These are phyloP conservation scores for Pseudoscleropodium purum DNA, from an alignment of 225 moss, liverwort and hornwort genomes.

Conservation along the genomic window DNA sequence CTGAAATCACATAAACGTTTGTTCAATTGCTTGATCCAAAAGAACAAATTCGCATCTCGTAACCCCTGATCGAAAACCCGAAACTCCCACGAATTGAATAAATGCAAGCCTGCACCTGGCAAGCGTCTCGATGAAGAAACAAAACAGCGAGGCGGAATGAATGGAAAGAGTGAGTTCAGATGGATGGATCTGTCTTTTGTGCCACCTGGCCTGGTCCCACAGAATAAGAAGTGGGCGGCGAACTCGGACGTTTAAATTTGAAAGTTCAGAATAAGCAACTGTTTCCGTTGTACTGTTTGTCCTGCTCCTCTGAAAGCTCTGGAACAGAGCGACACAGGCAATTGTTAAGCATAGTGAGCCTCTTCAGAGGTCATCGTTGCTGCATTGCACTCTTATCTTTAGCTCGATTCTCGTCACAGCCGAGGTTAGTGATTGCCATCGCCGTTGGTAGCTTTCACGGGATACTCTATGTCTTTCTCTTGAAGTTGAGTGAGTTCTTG, in stretches of 20 bases:
- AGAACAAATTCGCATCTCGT: neutral
- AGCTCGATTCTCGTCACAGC: neutral
- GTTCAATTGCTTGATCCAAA: neutral
- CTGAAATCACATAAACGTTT: neutral
- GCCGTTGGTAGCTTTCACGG: neutral
- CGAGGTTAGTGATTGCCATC: neutral
- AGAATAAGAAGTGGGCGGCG: neutral
- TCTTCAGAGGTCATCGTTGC: neutral
- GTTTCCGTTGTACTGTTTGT: slow-evolving; percentile 6
- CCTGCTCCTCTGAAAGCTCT: neutral
- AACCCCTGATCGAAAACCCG: neutral
- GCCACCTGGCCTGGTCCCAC: neutral
- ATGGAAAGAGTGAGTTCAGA: neutral
- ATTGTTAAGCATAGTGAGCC: neutral
- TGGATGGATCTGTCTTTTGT: neutral
- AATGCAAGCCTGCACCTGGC: neutral
- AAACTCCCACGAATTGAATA: neutral
- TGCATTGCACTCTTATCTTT: neutral
- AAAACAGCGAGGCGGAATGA: neutral
- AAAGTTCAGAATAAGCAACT: neutral
- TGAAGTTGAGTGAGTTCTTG: neutral
- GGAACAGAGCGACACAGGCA: neutral
- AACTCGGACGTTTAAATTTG: slow-evolving; percentile 16
- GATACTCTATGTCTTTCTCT: neutral
- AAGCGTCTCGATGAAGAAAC: neutral